Conservation (phyloP, 805 yeast genomes). For the Metschnikowia arizonensis region DNA sequence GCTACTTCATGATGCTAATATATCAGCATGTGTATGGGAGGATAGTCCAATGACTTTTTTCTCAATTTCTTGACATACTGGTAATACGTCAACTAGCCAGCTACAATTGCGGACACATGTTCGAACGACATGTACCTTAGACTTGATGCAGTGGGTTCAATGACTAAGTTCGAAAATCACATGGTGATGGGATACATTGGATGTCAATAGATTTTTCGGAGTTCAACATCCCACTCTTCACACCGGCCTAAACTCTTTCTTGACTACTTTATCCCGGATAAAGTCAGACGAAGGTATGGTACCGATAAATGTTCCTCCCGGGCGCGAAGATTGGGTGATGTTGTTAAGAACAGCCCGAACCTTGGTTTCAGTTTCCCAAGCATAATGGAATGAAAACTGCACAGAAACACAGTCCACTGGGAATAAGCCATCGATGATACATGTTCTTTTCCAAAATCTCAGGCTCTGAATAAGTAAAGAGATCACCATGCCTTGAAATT, state of each 20-base stretch:
- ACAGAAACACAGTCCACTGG: slow-evolving; percentile 87
- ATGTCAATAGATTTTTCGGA: too few species aligned
- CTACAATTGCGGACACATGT: too few species aligned
- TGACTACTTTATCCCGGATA: slow-evolving; percentile 59
- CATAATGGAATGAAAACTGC: slow-evolving; percentile 94
- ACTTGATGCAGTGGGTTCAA: too few species aligned
- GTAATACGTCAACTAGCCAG: too few species aligned
- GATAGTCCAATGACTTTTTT: too few species aligned
- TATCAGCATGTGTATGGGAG: too few species aligned
- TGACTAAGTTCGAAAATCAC: too few species aligned
- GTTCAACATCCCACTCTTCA: too few species aligned
- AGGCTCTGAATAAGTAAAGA: slow-evolving; percentile 69
- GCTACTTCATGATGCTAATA: too few species aligned
- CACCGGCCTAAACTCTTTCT: slow-evolving; percentile 43
- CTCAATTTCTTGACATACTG: too few species aligned
- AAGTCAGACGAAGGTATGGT: slow-evolving; percentile 92
- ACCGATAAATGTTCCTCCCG: slow-evolving; percentile 88
- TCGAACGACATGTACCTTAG: too few species aligned
- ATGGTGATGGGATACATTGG: too few species aligned
- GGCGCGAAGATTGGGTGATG: slow-evolving; percentile 66
- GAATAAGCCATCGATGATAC: slow-evolving; percentile 55
- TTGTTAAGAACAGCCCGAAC: slow-evolving; percentile 70
- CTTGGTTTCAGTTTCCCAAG: slow-evolving; percentile 80
- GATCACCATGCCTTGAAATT: slow-evolving; percentile 88
- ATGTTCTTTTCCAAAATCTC: slow-evolving; percentile 58